These are phyloP conservation scores for Lentinula guzmanii DNA, from an alignment of 768 basidiomycete genomes.

Conservation along the genomic window DNA sequence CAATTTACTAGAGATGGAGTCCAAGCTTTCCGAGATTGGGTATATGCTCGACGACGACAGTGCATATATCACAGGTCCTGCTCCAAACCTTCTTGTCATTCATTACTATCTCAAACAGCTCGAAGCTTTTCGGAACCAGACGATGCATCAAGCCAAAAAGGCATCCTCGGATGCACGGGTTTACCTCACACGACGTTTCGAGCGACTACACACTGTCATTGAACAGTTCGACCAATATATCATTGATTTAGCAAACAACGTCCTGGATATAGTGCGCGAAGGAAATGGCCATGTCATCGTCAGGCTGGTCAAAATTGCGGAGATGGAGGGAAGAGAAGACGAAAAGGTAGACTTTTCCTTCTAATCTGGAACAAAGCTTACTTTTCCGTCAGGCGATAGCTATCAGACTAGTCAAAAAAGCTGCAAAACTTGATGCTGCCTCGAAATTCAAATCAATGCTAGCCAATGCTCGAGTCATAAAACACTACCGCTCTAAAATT, in stretches of 20 bases:
- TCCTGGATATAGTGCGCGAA: conserved; percentile 72
- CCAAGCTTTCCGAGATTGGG: conserved; percentile 74
- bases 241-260: conserved; percentile 65
- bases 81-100: conserved; percentile 82
- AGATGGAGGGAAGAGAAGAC: conserved; percentile 89
- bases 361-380: neutral
- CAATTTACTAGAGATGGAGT: conserved; percentile 89
- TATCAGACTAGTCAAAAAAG: conserved; percentile 90
- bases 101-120: conserved; percentile 92
- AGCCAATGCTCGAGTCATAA: conserved; percentile 87
- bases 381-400: conserved; percentile 66
- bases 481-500: conserved; percentile 92
- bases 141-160: conserved; percentile 89
- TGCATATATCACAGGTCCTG: conserved; percentile 76
- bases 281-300: conserved; percentile 87
- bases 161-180: conserved; percentile 60
- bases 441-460: conserved; percentile 92
- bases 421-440: conserved; percentile 87
- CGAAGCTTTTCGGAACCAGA: conserved; percentile 90
- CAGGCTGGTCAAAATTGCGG: conserved; percentile 87
- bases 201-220: conserved; percentile 75
- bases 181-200: conserved; percentile 76
- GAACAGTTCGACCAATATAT: conserved; percentile 84
- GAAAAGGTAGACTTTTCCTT: conserved; percentile 64
- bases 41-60: conserved; percentile 72